A percentile compares a stretch with the other conserved stretches of the same genome.
Evolutionary conservation across 176 grass and related monocot species (phyloP).

Genomic region (Raddia distichophylla): DNA sequence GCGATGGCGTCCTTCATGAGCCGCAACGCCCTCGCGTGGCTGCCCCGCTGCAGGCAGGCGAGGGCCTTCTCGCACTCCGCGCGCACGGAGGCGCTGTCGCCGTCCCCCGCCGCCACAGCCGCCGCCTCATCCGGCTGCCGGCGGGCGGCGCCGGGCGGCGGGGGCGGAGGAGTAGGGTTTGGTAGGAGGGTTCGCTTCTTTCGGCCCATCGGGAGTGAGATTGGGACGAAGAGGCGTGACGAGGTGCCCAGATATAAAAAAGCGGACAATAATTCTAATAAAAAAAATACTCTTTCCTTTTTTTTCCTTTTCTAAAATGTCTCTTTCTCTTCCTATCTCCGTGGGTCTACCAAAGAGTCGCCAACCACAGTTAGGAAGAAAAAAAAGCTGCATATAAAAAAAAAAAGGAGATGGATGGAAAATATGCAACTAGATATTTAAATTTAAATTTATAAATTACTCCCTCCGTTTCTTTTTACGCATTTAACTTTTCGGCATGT

Average conservation of each 20-base stretch:
- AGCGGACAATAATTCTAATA: neutral
- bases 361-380: neutral
- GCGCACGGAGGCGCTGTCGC: constrained; percentile 38
- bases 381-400: too few relatives aligned
- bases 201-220: constrained; percentile 66
- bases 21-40: constrained; percentile 61
- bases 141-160: constrained; percentile 23
- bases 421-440: too few relatives aligned
- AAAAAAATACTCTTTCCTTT: too few relatives aligned
- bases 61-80: constrained; percentile 71
- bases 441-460: too few relatives aligned
- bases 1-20: constrained; percentile 64
- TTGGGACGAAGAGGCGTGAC: constrained; percentile 18
- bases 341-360: neutral
- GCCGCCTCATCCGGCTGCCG: constrained; percentile 6
- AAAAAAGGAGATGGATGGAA: too few relatives aligned
- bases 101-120: neutral
- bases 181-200: constrained; percentile 72
- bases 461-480: too few relatives aligned
- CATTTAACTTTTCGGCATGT: too few relatives aligned
- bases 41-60: constrained; percentile 60
- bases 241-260: neutral
- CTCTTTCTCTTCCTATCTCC: neutral
- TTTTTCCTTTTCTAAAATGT: too few relatives aligned
- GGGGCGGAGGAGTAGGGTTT: constrained; percentile 63